Evolutionary conservation across 331 rosid species (phyloP).

Genomic region (Quercus tomentella): DNA sequence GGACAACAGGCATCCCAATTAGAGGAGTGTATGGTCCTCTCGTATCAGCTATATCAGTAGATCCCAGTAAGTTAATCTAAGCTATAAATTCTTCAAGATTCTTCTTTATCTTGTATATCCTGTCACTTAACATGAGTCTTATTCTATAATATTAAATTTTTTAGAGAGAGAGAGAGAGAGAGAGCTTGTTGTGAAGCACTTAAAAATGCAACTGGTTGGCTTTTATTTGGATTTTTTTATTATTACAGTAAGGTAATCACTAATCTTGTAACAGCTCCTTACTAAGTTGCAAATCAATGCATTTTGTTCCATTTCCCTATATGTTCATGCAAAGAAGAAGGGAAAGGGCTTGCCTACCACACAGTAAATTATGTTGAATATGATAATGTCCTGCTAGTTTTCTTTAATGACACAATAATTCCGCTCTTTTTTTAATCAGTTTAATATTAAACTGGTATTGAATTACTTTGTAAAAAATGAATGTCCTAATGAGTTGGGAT

Average conservation of each 20-base stretch:
- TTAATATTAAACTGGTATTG: background rate
- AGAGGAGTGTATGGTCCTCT: slow-evolving; percentile 91
- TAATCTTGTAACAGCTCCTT: background rate
- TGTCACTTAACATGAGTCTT: background rate
- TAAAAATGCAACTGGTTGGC: background rate
- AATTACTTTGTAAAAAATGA: background rate
- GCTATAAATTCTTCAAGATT: background rate
- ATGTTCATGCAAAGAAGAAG: background rate
- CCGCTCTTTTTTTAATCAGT: background rate
- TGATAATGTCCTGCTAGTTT: background rate
- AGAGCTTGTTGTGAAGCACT: background rate
- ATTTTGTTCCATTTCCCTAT: background rate
- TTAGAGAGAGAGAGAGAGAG: background rate
- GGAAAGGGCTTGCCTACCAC: background rate
- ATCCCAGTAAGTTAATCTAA: slow-evolving; percentile 67
- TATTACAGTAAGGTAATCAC: background rate
- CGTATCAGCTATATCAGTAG: slow-evolving; percentile 79
- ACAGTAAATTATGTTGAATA: background rate
- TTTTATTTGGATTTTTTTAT: background rate
- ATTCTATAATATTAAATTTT: background rate
- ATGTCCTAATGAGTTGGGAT: background rate
- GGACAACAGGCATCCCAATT: slow-evolving; percentile 87
- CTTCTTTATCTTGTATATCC: background rate
- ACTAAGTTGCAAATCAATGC: background rate
- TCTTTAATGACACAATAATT: background rate